Conservation (phyloP, 1,284 basidiomycete species). For the Papiliotrema laurentii region DNA sequence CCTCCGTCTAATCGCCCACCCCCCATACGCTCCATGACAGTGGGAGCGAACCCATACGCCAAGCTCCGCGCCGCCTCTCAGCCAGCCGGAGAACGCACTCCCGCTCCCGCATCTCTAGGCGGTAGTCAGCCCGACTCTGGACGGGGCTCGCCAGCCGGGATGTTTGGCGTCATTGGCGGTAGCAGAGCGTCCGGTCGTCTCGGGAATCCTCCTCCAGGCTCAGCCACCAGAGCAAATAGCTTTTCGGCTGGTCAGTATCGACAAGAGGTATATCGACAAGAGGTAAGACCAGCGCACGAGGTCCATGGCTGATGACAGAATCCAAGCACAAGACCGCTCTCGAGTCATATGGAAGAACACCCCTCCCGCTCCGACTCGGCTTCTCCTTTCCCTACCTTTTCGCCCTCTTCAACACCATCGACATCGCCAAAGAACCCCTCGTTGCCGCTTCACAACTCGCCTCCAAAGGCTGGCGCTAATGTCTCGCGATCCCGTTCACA, state of each 20-base stretch:
- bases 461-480: conserved; percentile 36
- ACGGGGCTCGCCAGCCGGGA: conserved; percentile 21
- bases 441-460: conserved; percentile 28
- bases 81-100: conserved; percentile 36
- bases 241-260: conserved; percentile 43
- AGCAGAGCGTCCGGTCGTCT: conserved; percentile 28
- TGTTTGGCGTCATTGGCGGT: conserved; percentile 44
- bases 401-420: conserved; percentile 36
- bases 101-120: conserved; percentile 6
- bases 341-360: conserved; percentile 42
- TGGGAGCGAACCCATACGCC: conserved; percentile 20
- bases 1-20: too few relatives aligned
- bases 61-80: conserved; percentile 39
- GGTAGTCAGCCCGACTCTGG: conserved; percentile 29
- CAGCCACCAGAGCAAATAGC: conserved; percentile 38
- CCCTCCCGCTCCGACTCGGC: conserved; percentile 32
- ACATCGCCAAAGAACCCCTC: conserved; percentile 25
- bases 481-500: conserved; percentile 41
- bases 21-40: conserved; percentile 21
- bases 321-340: conserved; percentile 33
- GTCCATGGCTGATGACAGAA: conserved; percentile 20
- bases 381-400: conserved; percentile 43
- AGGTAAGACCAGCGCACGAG: conserved; percentile 9
- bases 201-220: conserved; percentile 15
- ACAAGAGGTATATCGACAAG: conserved; percentile 23